These are phyloP conservation scores for Debaryomyces castellii DNA, from an alignment of 805 yeast species.

Conservation along the genomic window DNA sequence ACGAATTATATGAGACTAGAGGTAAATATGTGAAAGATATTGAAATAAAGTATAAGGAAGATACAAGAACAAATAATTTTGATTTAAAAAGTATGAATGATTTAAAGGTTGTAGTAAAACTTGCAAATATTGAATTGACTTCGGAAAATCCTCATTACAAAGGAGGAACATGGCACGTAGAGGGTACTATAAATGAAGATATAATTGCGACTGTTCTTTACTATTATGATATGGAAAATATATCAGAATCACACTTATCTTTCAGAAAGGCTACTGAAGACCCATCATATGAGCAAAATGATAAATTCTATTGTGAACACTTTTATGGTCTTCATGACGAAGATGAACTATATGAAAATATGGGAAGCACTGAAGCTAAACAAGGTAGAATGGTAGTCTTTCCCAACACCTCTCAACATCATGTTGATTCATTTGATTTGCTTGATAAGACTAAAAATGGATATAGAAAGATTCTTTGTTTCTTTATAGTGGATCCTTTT, in stretches of 20 bases:
- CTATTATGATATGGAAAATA: conserved; percentile 41
- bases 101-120: conserved; percentile 37
- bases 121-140: conserved; percentile 41
- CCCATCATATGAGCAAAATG: conserved; percentile 36
- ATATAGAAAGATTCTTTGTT: conserved; percentile 38
- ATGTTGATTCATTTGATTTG: conserved; percentile 38
- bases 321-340: conserved; percentile 31
- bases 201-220: conserved; percentile 42
- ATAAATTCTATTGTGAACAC: conserved; percentile 19
- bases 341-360: conserved; percentile 17
- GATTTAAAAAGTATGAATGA: conserved; percentile 15
- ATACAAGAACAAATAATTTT: conserved; percentile 8
- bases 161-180: conserved; percentile 46
- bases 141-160: conserved; percentile 38
- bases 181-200: conserved; percentile 41
- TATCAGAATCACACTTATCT: conserved; percentile 29
- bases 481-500: conserved; percentile 38
- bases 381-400: conserved; percentile 33
- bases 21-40: neutral
- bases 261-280: conserved; percentile 29
- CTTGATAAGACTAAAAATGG: conserved; percentile 35
- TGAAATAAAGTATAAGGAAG: neutral
- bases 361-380: conserved; percentile 25
- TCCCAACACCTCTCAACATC: conserved; percentile 40
- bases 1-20: conserved; percentile 3